These are phyloP conservation scores for Neoboletus brunneissimus DNA, from an alignment of 768 basidiomycete genomes.

Conservation along the genomic window DNA sequence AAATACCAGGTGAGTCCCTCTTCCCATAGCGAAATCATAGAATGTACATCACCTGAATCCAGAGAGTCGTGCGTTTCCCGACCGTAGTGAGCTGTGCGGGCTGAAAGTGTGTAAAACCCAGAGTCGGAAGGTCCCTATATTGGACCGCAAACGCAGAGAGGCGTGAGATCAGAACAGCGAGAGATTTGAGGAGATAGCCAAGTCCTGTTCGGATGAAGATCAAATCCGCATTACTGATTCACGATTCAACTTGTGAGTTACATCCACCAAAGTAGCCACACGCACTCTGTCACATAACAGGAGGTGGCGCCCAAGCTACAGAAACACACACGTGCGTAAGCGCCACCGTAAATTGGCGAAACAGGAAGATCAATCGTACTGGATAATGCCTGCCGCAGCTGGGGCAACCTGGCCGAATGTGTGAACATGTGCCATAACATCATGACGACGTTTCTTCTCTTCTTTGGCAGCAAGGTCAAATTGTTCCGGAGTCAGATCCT, in stretches of 20 bases:
- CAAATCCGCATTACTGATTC: constrained; percentile 87
- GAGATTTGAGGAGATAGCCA: constrained; percentile 77
- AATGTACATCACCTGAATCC: constrained; percentile 72
- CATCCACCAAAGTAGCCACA: constrained; percentile 15
- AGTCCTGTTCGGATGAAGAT: constrained; percentile 93
- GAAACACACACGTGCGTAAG: constrained; percentile 10
- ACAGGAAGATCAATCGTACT: constrained; percentile 47
- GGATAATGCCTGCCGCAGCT: constrained; percentile 93
- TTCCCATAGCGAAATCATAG: background rate
- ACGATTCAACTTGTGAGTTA: constrained; percentile 12
- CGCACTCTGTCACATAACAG: constrained; percentile 97
- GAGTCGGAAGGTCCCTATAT: constrained; percentile 84
- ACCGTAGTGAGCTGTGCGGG: constrained; percentile 98
- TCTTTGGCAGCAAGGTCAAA: constrained; percentile 90
- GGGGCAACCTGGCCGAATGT: constrained; percentile 94
- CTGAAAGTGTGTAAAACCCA: constrained; percentile 99
- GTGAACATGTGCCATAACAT: constrained; percentile 99
- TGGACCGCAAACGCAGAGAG: constrained; percentile 81
- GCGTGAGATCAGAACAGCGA: constrained; percentile 88
- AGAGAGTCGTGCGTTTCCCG: constrained; percentile 92
- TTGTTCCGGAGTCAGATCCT: constrained; percentile 85
- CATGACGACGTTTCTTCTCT: constrained; percentile 96
- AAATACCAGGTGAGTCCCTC: background rate
- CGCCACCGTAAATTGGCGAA: constrained; percentile 7
- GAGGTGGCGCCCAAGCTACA: constrained; percentile 90